Conservation (phyloP, 2,329 filamentous ascomycete genomes). For the Diaporthe vexans region DNA sequence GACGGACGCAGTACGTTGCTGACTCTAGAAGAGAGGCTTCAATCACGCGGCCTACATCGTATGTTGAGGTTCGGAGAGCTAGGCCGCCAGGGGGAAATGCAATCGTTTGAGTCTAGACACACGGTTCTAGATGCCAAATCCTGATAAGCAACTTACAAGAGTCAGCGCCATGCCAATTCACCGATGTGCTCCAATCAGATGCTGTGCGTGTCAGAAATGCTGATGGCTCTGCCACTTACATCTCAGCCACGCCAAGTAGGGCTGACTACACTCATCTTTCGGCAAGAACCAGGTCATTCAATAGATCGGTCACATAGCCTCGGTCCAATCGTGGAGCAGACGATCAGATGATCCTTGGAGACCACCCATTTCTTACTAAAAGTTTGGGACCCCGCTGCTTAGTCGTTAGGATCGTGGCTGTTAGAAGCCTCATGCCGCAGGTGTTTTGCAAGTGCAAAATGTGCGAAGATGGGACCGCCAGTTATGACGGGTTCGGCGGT, state of each 20-base stretch:
- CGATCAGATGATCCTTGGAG: not conserved
- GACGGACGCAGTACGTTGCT: not conserved
- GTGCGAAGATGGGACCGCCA: not conserved
- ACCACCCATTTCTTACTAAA: not conserved
- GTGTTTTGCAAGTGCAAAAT: not conserved
- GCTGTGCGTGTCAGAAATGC: not conserved
- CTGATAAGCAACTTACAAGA: not conserved
- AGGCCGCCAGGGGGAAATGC: not conserved
- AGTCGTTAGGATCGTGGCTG: not conserved
- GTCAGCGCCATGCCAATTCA: not conserved
- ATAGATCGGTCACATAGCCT: constrained; percentile 23
- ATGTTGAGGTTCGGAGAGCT: not conserved
- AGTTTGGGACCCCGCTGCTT: not conserved
- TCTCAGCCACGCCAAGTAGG: not conserved
- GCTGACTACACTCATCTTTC: not conserved
- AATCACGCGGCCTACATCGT: not conserved
- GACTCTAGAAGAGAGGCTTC: not conserved
- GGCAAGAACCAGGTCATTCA: not conserved
- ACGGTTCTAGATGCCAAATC: not conserved
- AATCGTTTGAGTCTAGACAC: not conserved
- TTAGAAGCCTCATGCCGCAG: not conserved
- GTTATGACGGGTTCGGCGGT: not conserved
- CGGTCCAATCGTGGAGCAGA: not conserved
- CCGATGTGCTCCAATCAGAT: not conserved
- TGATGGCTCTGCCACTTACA: no score